Evolutionary conservation across 108 stramenopile genomes (phyloP), one percentile per base, ranked within the genome.

Genomic region (Discostella pseudostelligera): DNA sequence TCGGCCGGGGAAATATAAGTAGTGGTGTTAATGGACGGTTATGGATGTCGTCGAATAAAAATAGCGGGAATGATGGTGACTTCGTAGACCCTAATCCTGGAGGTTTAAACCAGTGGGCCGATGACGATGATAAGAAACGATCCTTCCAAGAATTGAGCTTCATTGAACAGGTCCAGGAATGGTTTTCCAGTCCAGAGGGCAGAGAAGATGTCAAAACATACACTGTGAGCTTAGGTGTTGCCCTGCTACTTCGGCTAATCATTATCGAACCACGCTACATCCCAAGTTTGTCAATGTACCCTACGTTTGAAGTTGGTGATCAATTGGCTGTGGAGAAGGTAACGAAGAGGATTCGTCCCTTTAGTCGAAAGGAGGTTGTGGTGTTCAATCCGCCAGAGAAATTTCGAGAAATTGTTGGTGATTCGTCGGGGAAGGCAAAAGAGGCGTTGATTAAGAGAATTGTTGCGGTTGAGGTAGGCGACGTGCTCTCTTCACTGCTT

Each of bases 301-400:
- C 97, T 1, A 98, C 96, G 13, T 96, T 96, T 80, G 90, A 97
- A 46, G 88, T 98, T 24, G 97, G 97, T 22, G 97, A 98, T 77
- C 96, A 97, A 70, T 62, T 97, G 35, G 93, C 95, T 14, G 96
- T 98, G 22, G 96, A 98, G 56, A 97, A 98, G 74, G 90, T 98
- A 0, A 88, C 95, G 25, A 95, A 94, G 74, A 69, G 87, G 53
- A 67, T 90, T 56, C 85, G 87, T 16, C 92, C 94, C 1, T 86
- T 89, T 47, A 81, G 85, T 56, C 79, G 93, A 56, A 83, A 91
- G 50, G 93, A 98, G 64, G 93, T 97, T 12, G 96, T 98, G n/a
- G 97, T 98, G 10, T 98, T 98, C 69, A 87, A 89, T 66, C 95
- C 97, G 11, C 94, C 97, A 1, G 56, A 84, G 54, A 60, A 74